Evolutionary conservation across 1,284 basidiomycete species (phyloP), one percentile per base, ranked within the genome.

Genomic region (Amylostereum chailletii): DNA sequence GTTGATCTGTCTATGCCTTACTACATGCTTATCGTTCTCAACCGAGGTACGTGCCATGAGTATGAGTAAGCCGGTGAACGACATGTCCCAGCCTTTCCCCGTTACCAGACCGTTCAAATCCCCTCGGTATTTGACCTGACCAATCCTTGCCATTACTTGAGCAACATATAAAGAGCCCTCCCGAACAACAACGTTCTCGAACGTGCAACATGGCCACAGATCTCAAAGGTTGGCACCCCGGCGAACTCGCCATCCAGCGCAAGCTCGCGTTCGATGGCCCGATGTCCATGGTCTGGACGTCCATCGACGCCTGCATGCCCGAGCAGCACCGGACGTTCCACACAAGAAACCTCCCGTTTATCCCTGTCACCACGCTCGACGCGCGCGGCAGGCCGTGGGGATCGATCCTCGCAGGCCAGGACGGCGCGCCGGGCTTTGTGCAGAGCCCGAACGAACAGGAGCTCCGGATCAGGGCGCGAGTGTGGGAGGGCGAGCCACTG

Each of bases 401-500:
- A 1, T 69, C 63, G 10, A 59, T 74, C 42, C 56, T 72, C 5
- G 59, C 67, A 0, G 64, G 64, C 5, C 41, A 47, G 1, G 50
- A 59, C 7, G 71, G 67, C 5, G 49, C 53, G 11, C 59, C 62
- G 4, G 76, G 74, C 0, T 83, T 79, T 55, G 67, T 76, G 11
- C 59, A 58, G 1, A 68, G 70, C 46, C 65, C 69, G 6, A 62
- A 55, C 36, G 67, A 70, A 33, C 71, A 65, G 19, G 65, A 64
- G 5, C 60, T 84, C 5, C 59, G 62, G 1, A 62, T 82, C 45
- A 59, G 70, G 11, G 68, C 72, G 4, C 61, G 62, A 30, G 51
- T 75, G 2, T 81, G 77, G 77, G 67, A 70, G 1, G 79, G 81
- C 0, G 81, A 84, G 47, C 82, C 82, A 0, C 62, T 81, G 11